Evolutionary conservation across 805 yeast species (phyloP).

Genomic region (Kuraishia capsulata): DNA sequence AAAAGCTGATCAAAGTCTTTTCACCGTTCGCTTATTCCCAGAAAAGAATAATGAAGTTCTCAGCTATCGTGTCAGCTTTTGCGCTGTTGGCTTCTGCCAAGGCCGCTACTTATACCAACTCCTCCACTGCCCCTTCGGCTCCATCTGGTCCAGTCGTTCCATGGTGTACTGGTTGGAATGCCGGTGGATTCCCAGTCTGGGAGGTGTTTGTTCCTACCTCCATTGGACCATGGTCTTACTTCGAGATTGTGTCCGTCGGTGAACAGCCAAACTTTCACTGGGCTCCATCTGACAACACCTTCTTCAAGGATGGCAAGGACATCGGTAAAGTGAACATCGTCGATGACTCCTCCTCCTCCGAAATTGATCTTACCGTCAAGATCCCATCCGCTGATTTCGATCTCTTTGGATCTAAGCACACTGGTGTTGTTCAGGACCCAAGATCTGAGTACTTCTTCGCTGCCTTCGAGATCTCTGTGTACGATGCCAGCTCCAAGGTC

Average conservation of each 20-base stretch:
- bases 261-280: neutral
- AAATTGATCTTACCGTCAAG: constrained; percentile 9
- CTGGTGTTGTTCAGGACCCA: constrained; percentile 11
- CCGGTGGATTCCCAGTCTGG: constrained; percentile 11
- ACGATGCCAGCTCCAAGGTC: constrained; percentile 9
- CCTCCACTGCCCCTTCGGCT: constrained; percentile 9
- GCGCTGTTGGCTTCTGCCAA: constrained; percentile 10
- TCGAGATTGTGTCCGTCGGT: constrained; percentile 1
- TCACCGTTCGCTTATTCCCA: neutral
- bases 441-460: constrained; percentile 12
- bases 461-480: constrained; percentile 12
- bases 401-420: constrained; percentile 1
- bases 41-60: constrained; percentile 13
- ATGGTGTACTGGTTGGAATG: constrained; percentile 7
- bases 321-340: neutral
- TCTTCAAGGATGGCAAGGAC: neutral
- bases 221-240: constrained; percentile 1
- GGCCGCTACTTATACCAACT: constrained; percentile 11
- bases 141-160: constrained; percentile 4
- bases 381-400: constrained; percentile 6
- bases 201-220: constrained; percentile 11
- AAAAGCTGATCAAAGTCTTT: too few species aligned
- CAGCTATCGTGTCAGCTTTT: constrained; percentile 7
- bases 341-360: constrained; percentile 9
- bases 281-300: constrained; percentile 1